A percentile compares a stretch with the other conserved stretches of the same genome.
Evolutionary conservation across 2,329 filamentous ascomycete genomes (phyloP).

Genomic region (Alternaria incomplexa): DNA sequence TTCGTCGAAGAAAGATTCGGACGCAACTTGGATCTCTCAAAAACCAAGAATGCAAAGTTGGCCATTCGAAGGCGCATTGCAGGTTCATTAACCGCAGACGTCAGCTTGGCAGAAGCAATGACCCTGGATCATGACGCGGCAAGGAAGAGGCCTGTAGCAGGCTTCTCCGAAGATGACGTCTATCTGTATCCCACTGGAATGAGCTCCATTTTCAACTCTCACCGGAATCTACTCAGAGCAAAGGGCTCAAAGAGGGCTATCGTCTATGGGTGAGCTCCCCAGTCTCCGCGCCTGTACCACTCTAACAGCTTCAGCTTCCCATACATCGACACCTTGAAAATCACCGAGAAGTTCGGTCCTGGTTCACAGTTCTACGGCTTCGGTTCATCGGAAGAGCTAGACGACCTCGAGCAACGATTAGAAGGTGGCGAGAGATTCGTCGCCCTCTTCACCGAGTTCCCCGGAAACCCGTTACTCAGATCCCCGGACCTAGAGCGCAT

Average conservation of each 20-base stretch:
- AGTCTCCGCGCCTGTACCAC: background rate
- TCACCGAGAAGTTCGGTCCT: conserved; percentile 91
- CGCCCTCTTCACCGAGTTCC: conserved; percentile 92
- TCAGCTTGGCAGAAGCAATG: conserved; percentile 68
- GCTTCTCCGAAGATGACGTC: conserved; percentile 83
- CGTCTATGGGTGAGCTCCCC: conserved; percentile 69
- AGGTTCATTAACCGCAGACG: conserved; percentile 77
- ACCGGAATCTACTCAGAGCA: conserved; percentile 72
- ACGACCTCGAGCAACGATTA: conserved; percentile 79
- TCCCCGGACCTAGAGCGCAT: conserved; percentile 87
- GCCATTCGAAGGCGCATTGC: conserved; percentile 89
- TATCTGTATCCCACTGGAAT: conserved; percentile 90
- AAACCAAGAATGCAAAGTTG: conserved; percentile 81
- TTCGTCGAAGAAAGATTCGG: conserved; percentile 96
- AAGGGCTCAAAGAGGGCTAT: conserved; percentile 75
- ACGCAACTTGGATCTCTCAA: conserved; percentile 80
- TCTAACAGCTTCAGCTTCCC: conserved; percentile 66
- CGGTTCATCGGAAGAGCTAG: conserved; percentile 76
- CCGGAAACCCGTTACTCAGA: conserved; percentile 85
- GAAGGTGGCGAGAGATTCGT: conserved; percentile 76
- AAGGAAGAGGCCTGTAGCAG: conserved; percentile 56
- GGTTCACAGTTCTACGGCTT: conserved; percentile 88
- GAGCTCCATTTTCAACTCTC: conserved; percentile 92
- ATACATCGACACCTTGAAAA: conserved; percentile 95
- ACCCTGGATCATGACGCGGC: conserved; percentile 55